Base-by-base conservation (phyloP, 441 rosid species). In the Adansonia gregorii region DNA sequence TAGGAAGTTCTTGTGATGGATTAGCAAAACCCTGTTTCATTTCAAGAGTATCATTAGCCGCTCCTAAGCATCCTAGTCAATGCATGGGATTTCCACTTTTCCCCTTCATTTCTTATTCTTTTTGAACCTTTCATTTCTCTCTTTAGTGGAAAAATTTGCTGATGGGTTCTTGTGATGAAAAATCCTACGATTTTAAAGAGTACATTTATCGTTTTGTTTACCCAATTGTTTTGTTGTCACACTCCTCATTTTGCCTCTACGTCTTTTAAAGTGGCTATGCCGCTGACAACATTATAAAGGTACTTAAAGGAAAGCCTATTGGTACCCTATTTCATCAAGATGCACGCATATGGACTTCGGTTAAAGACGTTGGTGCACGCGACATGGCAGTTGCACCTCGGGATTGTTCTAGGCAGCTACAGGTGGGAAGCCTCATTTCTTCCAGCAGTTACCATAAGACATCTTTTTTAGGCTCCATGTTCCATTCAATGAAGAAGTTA, bases 321-420 rank as follows among this genome's bases (percentile, higher is more conserved):
- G 88, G 86, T 65, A 86, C 88, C 48, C 83, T 83, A 24, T 86
- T 86, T 63, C 86, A 86, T 72, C 61, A 73, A 72, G 86, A 83
- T 80, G 82, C 88, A 48, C 82, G 67, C 77, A 66, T 80, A 20
- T 86, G 85, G 86, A 66, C 48, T 55, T 54, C 69, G 4, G 48
- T 61, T 22, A 78, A 74, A 71, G 82, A 83, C 3, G 51, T 75
- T 52, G 82, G 78, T 71, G 84, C 88, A 0, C 79, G 86, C 31
- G 81, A 86, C 7, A 82, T 86, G 88, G 88, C 88, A 68, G 82
- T 80, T 14, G 83, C 86, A n/a, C 85, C 86, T 1, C 69, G 83
- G 49, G 86, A 86, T 48, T 59, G 86, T 80, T 83, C 88, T 7
- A 75, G 82, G 64, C 81, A 78, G 17, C 82, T 86, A 65, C 86